phyloP scores from a whole-genome alignment of 352 stramenopile genomes.

The Phytophthora agathidicida region DNA sequence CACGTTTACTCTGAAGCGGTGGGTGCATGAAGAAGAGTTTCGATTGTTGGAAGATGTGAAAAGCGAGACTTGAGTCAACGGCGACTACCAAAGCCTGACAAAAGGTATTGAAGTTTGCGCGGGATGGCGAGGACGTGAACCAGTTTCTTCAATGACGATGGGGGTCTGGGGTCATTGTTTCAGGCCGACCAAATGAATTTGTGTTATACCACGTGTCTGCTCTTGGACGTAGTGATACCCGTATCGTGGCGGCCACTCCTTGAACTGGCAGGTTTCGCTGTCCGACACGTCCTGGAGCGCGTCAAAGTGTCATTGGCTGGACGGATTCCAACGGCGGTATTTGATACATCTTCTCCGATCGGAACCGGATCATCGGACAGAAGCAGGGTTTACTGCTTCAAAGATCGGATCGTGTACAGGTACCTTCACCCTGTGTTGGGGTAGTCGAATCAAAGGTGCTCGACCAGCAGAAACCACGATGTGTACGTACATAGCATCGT shows the following conservation, averaged over 20 bases:
- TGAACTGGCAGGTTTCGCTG: no score
- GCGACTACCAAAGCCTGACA: no score
- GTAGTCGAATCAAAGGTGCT: conserved; percentile 15
- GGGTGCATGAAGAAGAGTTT: conserved; percentile 55
- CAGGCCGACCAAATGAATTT: no score
- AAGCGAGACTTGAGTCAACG: no score
- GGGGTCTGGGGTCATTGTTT: no score
- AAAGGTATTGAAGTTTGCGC: no score
- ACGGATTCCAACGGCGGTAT: neutral
- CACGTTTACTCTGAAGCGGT: conserved; percentile 41
- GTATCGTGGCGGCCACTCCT: no score
- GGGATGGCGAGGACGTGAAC: no score
- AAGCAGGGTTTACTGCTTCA: neutral
- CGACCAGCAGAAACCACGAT: no score
- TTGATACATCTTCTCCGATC: neutral
- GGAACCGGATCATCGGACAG: conserved; percentile 6
- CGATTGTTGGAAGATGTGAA: conserved; percentile 38
- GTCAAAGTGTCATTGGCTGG: conserved; percentile 2
- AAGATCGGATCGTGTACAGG: neutral
- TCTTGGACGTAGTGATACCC: no score
- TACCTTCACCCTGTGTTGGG: conserved; percentile 3
- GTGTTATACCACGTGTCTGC: no score
- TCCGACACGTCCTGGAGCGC: conserved; percentile 1
- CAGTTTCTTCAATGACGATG: no score
- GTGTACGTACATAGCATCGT: conserved; percentile 11